Conservation (phyloP, 768 basidiomycete species). For the Naganishia kalamii region DNA sequence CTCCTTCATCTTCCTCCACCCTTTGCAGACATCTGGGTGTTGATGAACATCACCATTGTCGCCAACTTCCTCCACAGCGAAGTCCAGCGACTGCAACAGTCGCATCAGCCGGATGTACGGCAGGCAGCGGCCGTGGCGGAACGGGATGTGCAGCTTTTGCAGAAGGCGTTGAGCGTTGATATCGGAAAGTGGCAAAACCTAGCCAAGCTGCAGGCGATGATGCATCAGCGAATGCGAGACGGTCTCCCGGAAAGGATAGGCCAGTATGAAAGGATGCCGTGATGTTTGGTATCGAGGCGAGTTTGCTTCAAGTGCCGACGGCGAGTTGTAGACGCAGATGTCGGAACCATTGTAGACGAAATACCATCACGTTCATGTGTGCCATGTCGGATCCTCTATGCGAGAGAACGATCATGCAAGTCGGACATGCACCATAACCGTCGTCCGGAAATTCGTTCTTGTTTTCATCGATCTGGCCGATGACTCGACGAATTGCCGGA, state of each 20-base stretch:
- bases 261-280: conserved; percentile 37
- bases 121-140: conserved; percentile 5
- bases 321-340: no score
- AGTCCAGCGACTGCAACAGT: conserved; percentile 26
- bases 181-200: conserved; percentile 33
- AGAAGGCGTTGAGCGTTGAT: conserved; percentile 1
- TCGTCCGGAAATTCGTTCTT: no score
- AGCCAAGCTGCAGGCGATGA: conserved; percentile 35
- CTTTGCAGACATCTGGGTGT: conserved; percentile 33
- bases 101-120: not conserved
- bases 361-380: no score
- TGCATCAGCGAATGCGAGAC: conserved; percentile 35
- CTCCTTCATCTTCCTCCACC: not conserved
- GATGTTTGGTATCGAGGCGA: not conserved
- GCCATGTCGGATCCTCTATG: no score
- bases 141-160: not conserved
- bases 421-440: no score
- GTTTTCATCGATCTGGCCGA: no score
- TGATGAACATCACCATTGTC: conserved; percentile 35
- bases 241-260: conserved; percentile 43
- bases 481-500: no score
- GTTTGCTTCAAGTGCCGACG: not conserved
- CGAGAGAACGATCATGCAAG: no score
- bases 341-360: no score
- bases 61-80: conserved; percentile 39